A percentile compares a stretch with the other conserved stretches of the same genome.
Conservation (phyloP, 345 rosid genomes). For the Linum usitatissimum region DNA sequence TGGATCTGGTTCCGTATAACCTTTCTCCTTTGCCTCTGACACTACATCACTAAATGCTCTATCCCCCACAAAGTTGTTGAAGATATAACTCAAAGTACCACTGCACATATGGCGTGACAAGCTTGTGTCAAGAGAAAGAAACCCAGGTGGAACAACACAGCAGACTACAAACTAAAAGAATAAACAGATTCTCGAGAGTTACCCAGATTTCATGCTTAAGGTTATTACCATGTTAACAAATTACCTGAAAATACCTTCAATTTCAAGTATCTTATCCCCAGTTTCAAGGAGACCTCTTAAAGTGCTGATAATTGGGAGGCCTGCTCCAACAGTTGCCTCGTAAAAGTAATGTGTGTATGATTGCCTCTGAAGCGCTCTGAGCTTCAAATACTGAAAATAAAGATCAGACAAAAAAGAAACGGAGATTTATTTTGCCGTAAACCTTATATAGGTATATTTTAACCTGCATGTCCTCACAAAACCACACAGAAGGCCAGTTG, state of each 20-base stretch:
- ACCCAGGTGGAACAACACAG: neutral
- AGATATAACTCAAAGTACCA: conserved; percentile 92
- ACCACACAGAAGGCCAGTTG: too few species aligned
- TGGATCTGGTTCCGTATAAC: conserved; percentile 98
- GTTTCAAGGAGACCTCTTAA: conserved; percentile 95
- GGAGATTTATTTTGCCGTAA: neutral
- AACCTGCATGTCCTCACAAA: too few species aligned
- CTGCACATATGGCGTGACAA: conserved; percentile 28
- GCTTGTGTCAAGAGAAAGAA: conserved; percentile 12
- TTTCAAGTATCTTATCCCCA: conserved; percentile 73
- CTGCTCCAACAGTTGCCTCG: conserved; percentile 99
- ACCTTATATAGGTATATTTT: too few species aligned
- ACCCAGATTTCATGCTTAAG: neutral
- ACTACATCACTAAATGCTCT: conserved; percentile 74
- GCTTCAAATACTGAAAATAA: conserved; percentile 55
- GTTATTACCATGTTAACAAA: neutral
- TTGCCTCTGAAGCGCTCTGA: conserved; percentile 91
- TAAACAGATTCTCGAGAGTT: neutral
- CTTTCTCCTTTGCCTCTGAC: conserved; percentile 72
- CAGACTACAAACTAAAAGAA: conserved; percentile 2
- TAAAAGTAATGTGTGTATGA: conserved; percentile 97
- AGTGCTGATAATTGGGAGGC: conserved; percentile 96
- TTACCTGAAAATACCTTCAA: conserved; percentile 94
- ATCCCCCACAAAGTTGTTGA: conserved; percentile 61
- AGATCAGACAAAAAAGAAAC: conserved; percentile 7